phyloP scores from a whole-genome alignment of 1,284 basidiomycete species.

The Cystobasidiaceae sp. region DNA sequence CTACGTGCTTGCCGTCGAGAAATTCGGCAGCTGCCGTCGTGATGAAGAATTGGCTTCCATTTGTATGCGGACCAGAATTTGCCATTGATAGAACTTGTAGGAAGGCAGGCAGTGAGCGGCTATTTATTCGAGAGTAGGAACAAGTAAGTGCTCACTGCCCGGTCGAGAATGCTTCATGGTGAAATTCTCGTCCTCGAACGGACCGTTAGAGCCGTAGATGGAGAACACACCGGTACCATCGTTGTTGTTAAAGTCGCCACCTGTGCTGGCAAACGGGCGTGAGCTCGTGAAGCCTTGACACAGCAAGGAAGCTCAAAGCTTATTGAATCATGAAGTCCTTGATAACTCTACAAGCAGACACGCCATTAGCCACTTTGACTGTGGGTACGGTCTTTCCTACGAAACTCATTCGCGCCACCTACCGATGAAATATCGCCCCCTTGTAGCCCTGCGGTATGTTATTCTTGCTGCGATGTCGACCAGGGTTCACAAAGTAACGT shows the following conservation, averaged over 20 bases:
- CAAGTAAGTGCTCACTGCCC: slow-evolving; percentile 29
- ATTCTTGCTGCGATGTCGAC: slow-evolving; percentile 41
- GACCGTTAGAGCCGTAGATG: slow-evolving; percentile 82
- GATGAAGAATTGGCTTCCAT: slow-evolving; percentile 97
- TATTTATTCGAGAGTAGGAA: not conserved
- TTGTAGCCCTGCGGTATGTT: slow-evolving; percentile 48
- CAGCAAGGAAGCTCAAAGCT: not conserved
- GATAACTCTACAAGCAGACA: slow-evolving; percentile 50
- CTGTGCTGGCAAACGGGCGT: slow-evolving; percentile 32
- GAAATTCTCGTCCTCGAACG: slow-evolving; percentile 78
- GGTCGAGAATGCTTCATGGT: slow-evolving; percentile 59
- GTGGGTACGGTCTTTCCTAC: not conserved
- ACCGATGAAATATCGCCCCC: slow-evolving; percentile 70
- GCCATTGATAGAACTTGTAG: slow-evolving; percentile 55
- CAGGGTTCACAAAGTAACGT: not conserved
- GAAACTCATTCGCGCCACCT: slow-evolving; percentile 43
- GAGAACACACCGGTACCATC: slow-evolving; percentile 89
- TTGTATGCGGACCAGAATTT: slow-evolving; percentile 85
- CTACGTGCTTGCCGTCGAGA: slow-evolving; percentile 87
- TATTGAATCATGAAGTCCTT: slow-evolving; percentile 43
- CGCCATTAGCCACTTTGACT: not conserved
- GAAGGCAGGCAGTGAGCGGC: not conserved
- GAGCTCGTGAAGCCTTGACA: not conserved
- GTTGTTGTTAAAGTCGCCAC: slow-evolving; percentile 53
- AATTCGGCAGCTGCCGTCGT: slow-evolving; percentile 91